Conservation (phyloP, 2,329 filamentous ascomycete genomes). For the Penicillium decumbens region DNA sequence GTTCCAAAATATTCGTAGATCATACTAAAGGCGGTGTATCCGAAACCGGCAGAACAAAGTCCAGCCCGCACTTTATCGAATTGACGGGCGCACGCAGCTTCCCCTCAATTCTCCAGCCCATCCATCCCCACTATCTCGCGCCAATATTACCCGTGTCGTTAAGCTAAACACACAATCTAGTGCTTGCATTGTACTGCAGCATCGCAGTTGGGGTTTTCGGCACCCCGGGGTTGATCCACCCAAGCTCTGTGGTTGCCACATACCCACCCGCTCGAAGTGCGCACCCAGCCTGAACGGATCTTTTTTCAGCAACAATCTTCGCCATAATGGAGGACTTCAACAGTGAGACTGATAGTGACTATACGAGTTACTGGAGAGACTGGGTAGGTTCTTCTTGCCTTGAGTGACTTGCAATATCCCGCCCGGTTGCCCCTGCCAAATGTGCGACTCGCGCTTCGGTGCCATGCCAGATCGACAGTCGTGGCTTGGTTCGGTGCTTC, state of each 20-base stretch:
- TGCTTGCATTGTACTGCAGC: slow-evolving; percentile 4
- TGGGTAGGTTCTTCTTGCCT: slow-evolving; percentile 66
- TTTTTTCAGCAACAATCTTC: slow-evolving; percentile 4
- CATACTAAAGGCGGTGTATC: not conserved
- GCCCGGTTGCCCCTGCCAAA: slow-evolving; percentile 7
- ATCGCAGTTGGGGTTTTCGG: slow-evolving; percentile 10
- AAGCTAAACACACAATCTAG: not conserved
- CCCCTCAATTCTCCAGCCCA: slow-evolving; percentile 6
- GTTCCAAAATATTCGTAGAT: not conserved
- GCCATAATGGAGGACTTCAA: slow-evolving; percentile 87
- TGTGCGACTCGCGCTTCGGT: slow-evolving; percentile 3
- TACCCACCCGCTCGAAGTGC: slow-evolving; percentile 12
- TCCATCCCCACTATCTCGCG: slow-evolving; percentile 2
- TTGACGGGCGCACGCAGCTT: slow-evolving; percentile 4
- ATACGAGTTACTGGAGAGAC: slow-evolving; percentile 98
- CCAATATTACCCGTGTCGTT: not conserved
- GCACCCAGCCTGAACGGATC: slow-evolving; percentile 11
- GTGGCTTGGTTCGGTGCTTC: not conserved
- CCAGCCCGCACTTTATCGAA: slow-evolving; percentile 12
- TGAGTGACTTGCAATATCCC: slow-evolving; percentile 5
- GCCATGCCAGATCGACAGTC: not conserved
- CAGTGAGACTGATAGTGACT: slow-evolving; percentile 97
- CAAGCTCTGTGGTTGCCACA: slow-evolving; percentile 16
- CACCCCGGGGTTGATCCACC: slow-evolving; percentile 18
- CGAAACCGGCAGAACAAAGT: slow-evolving; percentile 2